Percentiles rank a stretch among this genome's conserved stretches.
Evolutionary conservation across 225 moss, liverwort and hornwort species (phyloP).

Genomic region (Sphagnum contortum): DNA sequence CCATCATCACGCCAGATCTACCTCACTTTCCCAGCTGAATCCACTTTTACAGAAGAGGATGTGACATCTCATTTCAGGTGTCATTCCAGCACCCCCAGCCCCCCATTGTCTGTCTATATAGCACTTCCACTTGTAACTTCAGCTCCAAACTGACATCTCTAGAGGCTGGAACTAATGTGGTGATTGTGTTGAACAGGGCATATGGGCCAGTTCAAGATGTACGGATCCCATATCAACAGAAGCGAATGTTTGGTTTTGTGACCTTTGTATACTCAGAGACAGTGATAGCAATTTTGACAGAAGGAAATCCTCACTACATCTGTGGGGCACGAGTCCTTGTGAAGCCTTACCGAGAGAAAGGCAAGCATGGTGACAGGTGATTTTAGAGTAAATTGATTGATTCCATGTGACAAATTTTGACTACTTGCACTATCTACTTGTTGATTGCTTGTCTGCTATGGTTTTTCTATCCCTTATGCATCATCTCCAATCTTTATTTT

Average conservation of each 20-base stretch:
- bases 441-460: no score
- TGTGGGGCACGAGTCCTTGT: slow-evolving; percentile 97
- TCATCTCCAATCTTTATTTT: no score
- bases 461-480: no score
- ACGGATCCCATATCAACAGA: slow-evolving; percentile 93
- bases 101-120: no score
- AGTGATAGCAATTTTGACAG: slow-evolving; percentile 94
- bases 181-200: slow-evolving; percentile 40
- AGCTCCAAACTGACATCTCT: no score
- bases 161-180: no score
- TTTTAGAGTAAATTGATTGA: no score
- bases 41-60: slow-evolving; percentile 94
- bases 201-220: slow-evolving; percentile 97
- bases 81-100: no score
- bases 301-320: slow-evolving; percentile 96
- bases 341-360: slow-evolving; percentile 97
- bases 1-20: slow-evolving; percentile 98
- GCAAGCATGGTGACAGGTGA: slow-evolving; percentile 97
- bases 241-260: slow-evolving; percentile 98
- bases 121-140: no score
- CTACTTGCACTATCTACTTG: no score
- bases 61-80: slow-evolving; percentile 96
- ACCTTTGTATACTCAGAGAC: slow-evolving; percentile 99
- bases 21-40: slow-evolving; percentile 93
- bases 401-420: no score